These are phyloP conservation scores for Yamadazyma conglobata DNA, from an alignment of 1,139 yeast genomes.

Conservation along the genomic window DNA sequence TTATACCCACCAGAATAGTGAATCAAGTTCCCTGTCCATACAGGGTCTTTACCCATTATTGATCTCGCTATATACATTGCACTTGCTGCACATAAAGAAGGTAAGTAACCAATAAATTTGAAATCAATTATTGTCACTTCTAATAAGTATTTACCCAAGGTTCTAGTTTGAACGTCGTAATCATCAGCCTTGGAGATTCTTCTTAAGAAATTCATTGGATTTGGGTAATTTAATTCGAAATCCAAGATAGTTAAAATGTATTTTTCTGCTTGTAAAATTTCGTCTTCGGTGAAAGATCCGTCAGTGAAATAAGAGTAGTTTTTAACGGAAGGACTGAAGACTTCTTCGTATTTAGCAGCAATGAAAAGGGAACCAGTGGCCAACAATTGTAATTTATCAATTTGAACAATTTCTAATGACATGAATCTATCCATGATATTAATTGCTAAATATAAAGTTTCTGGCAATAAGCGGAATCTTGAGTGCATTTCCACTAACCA, in stretches of 20 bases:
- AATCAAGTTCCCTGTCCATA: slow-evolving; percentile 79
- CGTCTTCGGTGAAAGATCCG: slow-evolving; percentile 79
- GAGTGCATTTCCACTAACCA: slow-evolving; percentile 94
- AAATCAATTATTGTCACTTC: slow-evolving; percentile 83
- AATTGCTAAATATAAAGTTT: slow-evolving; percentile 82
- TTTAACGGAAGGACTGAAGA: slow-evolving; percentile 82
- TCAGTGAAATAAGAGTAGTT: slow-evolving; percentile 89
- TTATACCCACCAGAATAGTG: slow-evolving; percentile 94
- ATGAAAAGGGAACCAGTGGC: slow-evolving; percentile 90
- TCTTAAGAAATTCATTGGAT: slow-evolving; percentile 91
- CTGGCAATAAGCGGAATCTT: slow-evolving; percentile 83
- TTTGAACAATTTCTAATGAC: slow-evolving; percentile 73
- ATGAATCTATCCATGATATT: slow-evolving; percentile 90
- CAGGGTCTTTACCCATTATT: slow-evolving; percentile 66
- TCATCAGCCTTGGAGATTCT: slow-evolving; percentile 94
- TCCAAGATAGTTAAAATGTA: slow-evolving; percentile 71
- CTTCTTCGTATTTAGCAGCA: slow-evolving; percentile 96
- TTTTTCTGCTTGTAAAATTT: slow-evolving; percentile 83
- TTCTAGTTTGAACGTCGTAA: slow-evolving; percentile 88
- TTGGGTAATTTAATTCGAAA: slow-evolving; percentile 83
- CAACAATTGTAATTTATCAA: slow-evolving; percentile 80
- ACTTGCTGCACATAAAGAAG: slow-evolving; percentile 85
- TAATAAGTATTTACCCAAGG: slow-evolving; percentile 83
- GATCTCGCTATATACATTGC: slow-evolving; percentile 86
- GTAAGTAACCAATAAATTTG: slow-evolving; percentile 72